A percentile compares a stretch with the other conserved stretches of the same genome.
Conservation (phyloP, 2,329 filamentous ascomycete genomes). For the Domatiomyces catenatus region DNA sequence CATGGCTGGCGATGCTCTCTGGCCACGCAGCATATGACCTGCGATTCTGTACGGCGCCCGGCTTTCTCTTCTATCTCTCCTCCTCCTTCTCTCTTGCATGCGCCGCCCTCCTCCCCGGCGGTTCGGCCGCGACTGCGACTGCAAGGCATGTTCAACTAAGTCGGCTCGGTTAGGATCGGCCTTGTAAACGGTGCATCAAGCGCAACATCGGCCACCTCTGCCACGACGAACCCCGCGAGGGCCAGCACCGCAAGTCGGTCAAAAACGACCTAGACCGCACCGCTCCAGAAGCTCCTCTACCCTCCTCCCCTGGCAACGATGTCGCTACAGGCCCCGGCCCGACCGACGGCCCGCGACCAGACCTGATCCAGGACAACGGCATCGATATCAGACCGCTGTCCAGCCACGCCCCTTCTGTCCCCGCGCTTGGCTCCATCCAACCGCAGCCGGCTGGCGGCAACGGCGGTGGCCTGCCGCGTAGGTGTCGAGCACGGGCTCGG, state of each 20-base stretch:
- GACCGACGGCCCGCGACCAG: conserved; percentile 39
- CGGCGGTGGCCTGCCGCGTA: conserved; percentile 59
- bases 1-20: not conserved
- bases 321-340: conserved; percentile 31
- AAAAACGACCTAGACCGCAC: conserved; percentile 49
- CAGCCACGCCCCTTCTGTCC: conserved; percentile 13
- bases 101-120: conserved; percentile 12
- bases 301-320: conserved; percentile 26
- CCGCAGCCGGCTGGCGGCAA: conserved; percentile 51
- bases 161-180: conserved; percentile 56
- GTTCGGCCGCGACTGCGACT: conserved; percentile 11
- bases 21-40: conserved; percentile 66
- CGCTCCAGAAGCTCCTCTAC: conserved; percentile 42
- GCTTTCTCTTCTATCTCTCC: conserved; percentile 10
- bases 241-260: conserved; percentile 53
- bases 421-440: conserved; percentile 37
- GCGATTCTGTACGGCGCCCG: conserved; percentile 52
- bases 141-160: conserved; percentile 17
- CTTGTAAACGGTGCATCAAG: conserved; percentile 95
- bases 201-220: conserved; percentile 96
- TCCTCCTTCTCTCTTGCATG: not conserved
- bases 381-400: conserved; percentile 35
- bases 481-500: conserved; percentile 26
- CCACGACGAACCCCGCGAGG: conserved; percentile 87
- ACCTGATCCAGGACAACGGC: conserved; percentile 27